A percentile compares a stretch with the other conserved stretches of the same genome.
These are phyloP conservation scores for Pleurotus pulmonarius DNA, from an alignment of 768 basidiomycete species.

Conservation along the genomic window DNA sequence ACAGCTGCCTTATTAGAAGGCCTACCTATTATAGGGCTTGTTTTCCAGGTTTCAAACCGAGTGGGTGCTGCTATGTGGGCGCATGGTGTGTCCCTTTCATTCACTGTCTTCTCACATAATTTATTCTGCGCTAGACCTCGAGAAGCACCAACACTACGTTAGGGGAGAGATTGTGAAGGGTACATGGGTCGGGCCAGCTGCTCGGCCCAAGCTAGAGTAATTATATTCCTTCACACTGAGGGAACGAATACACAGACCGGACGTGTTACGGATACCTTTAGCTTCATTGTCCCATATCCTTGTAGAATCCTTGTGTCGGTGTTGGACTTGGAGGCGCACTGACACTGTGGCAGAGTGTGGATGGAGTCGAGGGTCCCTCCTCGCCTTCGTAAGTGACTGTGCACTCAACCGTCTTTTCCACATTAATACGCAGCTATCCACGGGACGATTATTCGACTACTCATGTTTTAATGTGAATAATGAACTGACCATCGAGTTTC, in stretches of 20 bases:
- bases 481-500: constrained; percentile 3
- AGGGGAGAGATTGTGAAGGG: constrained; percentile 20
- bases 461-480: background rate
- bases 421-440: background rate
- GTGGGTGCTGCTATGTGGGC: constrained; percentile 97
- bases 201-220: background rate
- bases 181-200: constrained; percentile 4
- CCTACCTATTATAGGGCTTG: constrained; percentile 75
- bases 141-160: constrained; percentile 54
- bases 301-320: too few relatives aligned
- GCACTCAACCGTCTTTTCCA: constrained; percentile 3
- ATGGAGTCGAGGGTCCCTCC: constrained; percentile 2
- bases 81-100: constrained; percentile 45
- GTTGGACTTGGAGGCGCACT: background rate
- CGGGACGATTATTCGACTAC: too few relatives aligned
- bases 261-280: too few relatives aligned
- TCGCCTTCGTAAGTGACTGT: constrained; percentile 1
- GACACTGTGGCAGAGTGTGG: background rate
- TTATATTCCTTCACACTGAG: too few relatives aligned
- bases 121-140: constrained; percentile 42
- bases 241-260: too few relatives aligned
- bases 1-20: constrained; percentile 76
- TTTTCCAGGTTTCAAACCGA: constrained; percentile 83
- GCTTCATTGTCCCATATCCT: too few relatives aligned
- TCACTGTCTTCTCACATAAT: background rate